Conservation (phyloP, 2,329 filamentous ascomycete genomes). For the Botrytis elliptica region DNA sequence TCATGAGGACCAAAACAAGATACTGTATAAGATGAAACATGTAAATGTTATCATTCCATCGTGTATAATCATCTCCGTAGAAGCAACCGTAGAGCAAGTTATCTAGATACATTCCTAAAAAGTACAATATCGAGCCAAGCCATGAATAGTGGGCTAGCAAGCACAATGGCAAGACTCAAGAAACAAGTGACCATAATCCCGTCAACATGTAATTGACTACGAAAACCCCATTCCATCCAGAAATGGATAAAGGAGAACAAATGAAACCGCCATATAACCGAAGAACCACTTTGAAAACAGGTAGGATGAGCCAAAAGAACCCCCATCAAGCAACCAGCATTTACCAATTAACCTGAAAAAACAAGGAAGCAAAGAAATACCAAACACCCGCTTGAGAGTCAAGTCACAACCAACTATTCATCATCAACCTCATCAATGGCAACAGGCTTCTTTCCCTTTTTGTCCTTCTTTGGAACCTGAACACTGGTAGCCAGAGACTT, state of each 20-base stretch:
- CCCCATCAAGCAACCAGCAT: neutral
- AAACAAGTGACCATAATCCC: neutral
- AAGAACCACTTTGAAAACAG: neutral
- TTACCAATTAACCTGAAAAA: neutral
- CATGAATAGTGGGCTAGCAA: neutral
- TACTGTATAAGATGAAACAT: neutral
- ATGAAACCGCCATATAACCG: neutral
- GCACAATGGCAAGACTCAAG: neutral
- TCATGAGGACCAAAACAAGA: neutral
- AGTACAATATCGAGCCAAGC: neutral
- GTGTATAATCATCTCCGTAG: neutral
- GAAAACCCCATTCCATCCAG: neutral
- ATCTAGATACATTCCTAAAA: neutral
- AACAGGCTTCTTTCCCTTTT: neutral
- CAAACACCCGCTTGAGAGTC: neutral
- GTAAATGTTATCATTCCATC: neutral
- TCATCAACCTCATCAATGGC: neutral
- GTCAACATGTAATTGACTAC: neutral
- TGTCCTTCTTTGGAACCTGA: neutral
- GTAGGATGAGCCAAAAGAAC: neutral
- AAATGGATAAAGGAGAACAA: neutral
- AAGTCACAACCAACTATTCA: neutral
- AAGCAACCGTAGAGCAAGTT: neutral
- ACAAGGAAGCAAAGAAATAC: neutral
- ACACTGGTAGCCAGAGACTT: conserved; percentile 7